Conservation (phyloP, 202 grass and related monocot species). For the Bolboschoenoplectus hybrid region DNA sequence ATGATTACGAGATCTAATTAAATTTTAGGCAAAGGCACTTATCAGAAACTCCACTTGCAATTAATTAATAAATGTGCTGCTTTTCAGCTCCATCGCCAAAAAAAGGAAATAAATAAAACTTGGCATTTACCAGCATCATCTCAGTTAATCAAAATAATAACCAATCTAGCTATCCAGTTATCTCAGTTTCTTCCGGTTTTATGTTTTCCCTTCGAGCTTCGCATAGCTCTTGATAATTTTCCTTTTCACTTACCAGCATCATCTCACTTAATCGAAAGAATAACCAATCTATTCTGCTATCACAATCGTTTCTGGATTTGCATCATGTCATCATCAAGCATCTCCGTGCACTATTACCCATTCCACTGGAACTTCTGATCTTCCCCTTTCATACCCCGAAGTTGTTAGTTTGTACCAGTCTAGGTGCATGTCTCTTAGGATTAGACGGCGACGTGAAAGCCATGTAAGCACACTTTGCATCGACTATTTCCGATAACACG, state of each 20-base stretch:
- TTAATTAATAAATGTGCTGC: constrained; percentile 29
- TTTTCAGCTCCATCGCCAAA: background rate
- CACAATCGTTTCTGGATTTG: background rate
- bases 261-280: background rate
- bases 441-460: constrained; percentile 14
- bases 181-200: background rate
- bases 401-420: background rate
- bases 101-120: background rate
- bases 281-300: background rate
- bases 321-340: constrained; percentile 20
- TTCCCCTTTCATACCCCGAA: constrained; percentile 23
- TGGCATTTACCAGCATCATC: constrained; percentile 29
- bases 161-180: background rate
- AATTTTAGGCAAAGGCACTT: constrained; percentile 31
- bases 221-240: background rate
- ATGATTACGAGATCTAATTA: constrained; percentile 29
- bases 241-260: constrained; percentile 12
- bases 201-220: background rate
- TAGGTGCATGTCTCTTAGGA: constrained; percentile 21
- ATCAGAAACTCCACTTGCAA: constrained; percentile 20
- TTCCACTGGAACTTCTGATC: constrained; percentile 17
- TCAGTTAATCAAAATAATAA: background rate
- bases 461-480: background rate
- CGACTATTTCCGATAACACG: background rate
- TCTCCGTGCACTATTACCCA: background rate